These are phyloP conservation scores for Lachancea waltii DNA, from an alignment of 805 yeast genomes.

Conservation along the genomic window DNA sequence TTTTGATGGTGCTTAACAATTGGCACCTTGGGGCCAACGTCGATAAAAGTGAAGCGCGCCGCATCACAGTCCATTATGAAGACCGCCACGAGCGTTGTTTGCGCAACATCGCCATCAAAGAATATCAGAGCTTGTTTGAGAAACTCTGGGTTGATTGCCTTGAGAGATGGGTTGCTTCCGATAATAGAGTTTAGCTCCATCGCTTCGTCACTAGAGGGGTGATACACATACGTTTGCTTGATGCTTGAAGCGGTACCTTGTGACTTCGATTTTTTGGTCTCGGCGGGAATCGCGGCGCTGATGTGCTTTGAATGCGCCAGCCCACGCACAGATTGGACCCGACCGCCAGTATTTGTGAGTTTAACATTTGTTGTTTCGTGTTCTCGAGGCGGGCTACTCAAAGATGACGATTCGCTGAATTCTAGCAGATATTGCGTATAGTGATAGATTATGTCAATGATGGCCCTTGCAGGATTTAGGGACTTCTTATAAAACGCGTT, in stretches of 20 bases:
- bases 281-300: neutral
- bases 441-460: conserved; percentile 33
- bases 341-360: conserved; percentile 20
- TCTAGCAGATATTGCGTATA: conserved; percentile 8
- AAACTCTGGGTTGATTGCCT: conserved; percentile 36
- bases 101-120: conserved; percentile 39
- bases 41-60: conserved; percentile 25
- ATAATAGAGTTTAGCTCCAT: conserved; percentile 33
- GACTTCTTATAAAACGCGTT: conserved; percentile 28
- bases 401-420: neutral
- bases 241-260: no score
- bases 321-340: conserved; percentile 33
- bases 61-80: conserved; percentile 31
- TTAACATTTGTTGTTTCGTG: neutral
- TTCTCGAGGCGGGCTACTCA: conserved; percentile 3
- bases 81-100: conserved; percentile 34
- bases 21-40: no score
- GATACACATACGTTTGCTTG: conserved; percentile 3
- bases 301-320: conserved; percentile 12
- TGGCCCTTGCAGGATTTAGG: conserved; percentile 29
- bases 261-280: neutral
- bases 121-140: conserved; percentile 35
- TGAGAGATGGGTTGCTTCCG: conserved; percentile 32
- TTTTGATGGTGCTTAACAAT: neutral
- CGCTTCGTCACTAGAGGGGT: conserved; percentile 19